Evolutionary conservation across 106 monocot species (phyloP).

Genomic region (Acanthochlamys bracteata): DNA sequence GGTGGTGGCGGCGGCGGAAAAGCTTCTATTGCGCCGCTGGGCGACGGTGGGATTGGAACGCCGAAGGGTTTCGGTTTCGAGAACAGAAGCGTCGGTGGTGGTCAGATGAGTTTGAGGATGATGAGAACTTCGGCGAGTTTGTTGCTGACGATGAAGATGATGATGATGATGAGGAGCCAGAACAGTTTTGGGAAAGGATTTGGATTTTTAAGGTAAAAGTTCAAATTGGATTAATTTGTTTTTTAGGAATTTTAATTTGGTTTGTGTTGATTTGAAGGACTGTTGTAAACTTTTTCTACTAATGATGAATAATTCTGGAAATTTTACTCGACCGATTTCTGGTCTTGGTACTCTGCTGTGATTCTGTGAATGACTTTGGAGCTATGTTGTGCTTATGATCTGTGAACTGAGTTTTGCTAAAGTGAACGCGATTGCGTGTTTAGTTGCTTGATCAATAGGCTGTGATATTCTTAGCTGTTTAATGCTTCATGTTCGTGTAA

Average conservation of each 20-base stretch:
- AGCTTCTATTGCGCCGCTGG: constrained; percentile 23
- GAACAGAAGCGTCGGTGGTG: constrained; percentile 36
- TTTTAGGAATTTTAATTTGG: neutral
- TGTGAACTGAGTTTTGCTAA: too few relatives aligned
- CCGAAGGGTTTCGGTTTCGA: neutral
- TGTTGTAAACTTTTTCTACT: neutral
- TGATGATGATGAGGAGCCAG: constrained; percentile 20
- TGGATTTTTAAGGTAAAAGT: constrained; percentile 70
- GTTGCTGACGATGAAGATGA: constrained; percentile 20
- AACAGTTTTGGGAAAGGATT: constrained; percentile 31
- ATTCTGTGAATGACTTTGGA: neutral
- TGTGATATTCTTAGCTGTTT: too few relatives aligned
- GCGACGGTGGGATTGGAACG: constrained; percentile 18
- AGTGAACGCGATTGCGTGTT: too few relatives aligned
- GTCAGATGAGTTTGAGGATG: constrained; percentile 30
- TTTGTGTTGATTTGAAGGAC: neutral
- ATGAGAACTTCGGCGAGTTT: constrained; percentile 16
- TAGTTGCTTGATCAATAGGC: too few relatives aligned
- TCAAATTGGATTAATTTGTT: neutral
- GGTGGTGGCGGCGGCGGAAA: constrained; percentile 23
- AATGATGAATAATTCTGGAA: neutral
- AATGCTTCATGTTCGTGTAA: too few relatives aligned
- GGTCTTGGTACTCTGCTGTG: neutral
- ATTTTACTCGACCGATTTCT: neutral
- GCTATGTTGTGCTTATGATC: neutral